Conservation (phyloP, 176 grass and related monocot species). For the Musa acuminata region DNA sequence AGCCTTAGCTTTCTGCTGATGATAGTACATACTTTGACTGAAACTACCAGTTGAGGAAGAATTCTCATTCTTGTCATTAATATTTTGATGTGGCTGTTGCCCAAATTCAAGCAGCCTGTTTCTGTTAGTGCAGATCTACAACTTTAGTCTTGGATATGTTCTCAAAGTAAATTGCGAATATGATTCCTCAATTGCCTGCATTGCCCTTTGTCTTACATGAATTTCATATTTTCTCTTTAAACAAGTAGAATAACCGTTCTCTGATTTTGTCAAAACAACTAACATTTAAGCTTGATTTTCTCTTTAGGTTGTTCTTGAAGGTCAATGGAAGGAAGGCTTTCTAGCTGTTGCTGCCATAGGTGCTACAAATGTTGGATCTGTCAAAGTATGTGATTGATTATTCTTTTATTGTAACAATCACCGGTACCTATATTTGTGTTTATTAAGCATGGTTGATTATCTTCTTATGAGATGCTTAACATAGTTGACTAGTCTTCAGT, state of each 20-base stretch:
- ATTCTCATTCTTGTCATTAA: no score
- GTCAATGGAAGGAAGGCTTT: constrained; percentile 67
- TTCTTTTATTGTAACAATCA: neutral
- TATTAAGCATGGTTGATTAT: neutral
- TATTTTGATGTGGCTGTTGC: no score
- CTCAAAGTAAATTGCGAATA: no score
- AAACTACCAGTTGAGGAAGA: no score
- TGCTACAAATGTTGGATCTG: constrained; percentile 78
- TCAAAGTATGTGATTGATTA: constrained; percentile 37
- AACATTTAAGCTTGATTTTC: neutral
- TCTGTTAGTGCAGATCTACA: no score
- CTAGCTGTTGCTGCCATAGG: constrained; percentile 61
- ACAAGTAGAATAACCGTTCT: neutral
- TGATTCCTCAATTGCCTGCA: neutral
- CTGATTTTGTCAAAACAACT: neutral
- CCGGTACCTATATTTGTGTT: neutral
- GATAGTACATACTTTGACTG: no score
- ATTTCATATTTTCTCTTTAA: neutral
- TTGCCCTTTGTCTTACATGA: neutral
- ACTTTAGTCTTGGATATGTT: no score
- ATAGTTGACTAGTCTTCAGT: neutral
- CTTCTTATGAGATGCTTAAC: neutral
- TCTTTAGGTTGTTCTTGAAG: constrained; percentile 69
- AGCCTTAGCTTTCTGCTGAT: no score
- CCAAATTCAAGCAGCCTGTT: no score